phyloP scores from a whole-genome alignment of 345 rosid genomes.

The Syzygium oleosum region DNA sequence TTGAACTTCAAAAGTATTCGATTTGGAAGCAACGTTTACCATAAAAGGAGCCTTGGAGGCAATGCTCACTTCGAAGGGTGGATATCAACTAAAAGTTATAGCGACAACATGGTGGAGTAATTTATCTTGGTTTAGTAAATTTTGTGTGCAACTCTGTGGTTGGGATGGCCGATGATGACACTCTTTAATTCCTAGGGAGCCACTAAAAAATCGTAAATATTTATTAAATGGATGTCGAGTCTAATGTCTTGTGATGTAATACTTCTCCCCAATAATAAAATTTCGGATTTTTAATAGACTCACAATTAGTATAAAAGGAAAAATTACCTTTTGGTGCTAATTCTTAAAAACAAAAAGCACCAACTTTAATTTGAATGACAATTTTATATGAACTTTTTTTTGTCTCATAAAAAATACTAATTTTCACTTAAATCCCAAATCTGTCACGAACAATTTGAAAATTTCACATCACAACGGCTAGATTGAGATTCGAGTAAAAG shows the following conservation, averaged over 20 bases:
- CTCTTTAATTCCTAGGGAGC: neutral
- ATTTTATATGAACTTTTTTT: no score
- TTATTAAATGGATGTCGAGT: neutral
- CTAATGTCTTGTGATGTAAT: neutral
- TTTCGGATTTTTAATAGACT: neutral
- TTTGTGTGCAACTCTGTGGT: neutral
- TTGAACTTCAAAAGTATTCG: neutral
- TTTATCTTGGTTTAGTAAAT: neutral
- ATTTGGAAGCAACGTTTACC: neutral
- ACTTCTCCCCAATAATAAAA: neutral
- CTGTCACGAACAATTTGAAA: no score
- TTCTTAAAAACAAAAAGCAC: no score
- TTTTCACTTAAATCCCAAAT: no score
- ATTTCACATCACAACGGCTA: no score
- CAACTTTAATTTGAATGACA: no score
- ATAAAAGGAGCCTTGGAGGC: neutral
- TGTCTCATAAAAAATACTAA: no score
- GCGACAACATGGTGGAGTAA: neutral
- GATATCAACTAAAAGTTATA: neutral
- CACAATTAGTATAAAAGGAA: fast-evolving
- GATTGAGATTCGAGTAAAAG: no score
- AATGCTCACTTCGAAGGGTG: neutral
- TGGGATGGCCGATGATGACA: neutral
- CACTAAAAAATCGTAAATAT: neutral
- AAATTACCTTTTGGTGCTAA: neutral